Evolutionary conservation across 768 basidiomycete species (phyloP).

Genomic region (Serendipita vermifera): DNA sequence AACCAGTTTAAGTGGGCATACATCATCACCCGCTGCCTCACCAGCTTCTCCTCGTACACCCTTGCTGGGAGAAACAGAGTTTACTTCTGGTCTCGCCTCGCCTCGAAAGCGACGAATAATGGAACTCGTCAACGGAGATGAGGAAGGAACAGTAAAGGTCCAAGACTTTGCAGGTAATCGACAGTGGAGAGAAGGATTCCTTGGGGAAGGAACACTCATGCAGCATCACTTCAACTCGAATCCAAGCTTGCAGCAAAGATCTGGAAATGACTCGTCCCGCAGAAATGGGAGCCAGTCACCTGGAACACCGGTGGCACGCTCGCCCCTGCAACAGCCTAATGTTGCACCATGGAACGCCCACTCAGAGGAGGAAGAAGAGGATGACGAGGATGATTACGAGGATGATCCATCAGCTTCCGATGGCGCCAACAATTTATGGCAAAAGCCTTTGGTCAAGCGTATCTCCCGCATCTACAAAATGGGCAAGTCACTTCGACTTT

Average conservation of each 20-base stretch:
- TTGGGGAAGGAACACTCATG: background rate
- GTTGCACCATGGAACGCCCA: constrained; percentile 2
- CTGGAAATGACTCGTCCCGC: background rate
- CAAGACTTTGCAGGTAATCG: background rate
- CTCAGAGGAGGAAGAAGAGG: constrained; percentile 23
- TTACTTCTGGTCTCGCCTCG: background rate
- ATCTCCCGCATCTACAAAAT: constrained; percentile 24
- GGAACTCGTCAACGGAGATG: background rate
- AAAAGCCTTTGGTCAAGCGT: constrained; percentile 33
- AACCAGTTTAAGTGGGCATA: background rate
- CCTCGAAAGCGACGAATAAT: background rate
- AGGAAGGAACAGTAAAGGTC: background rate
- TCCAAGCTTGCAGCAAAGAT: background rate
- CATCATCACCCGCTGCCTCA: background rate
- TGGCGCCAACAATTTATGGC: constrained; percentile 4
- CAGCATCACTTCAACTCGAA: background rate
- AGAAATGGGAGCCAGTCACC: constrained; percentile 2
- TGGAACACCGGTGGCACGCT: background rate
- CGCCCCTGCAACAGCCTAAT: background rate
- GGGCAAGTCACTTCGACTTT: constrained; percentile 23
- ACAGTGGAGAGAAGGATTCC: constrained; percentile 5
- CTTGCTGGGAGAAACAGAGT: background rate
- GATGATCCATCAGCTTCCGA: constrained; percentile 25
- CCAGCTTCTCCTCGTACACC: constrained; percentile 5
- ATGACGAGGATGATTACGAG: constrained; percentile 38